Evolutionary conservation across 2,329 filamentous ascomycete species (phyloP).

Genomic region (Talaromyces sp.): DNA sequence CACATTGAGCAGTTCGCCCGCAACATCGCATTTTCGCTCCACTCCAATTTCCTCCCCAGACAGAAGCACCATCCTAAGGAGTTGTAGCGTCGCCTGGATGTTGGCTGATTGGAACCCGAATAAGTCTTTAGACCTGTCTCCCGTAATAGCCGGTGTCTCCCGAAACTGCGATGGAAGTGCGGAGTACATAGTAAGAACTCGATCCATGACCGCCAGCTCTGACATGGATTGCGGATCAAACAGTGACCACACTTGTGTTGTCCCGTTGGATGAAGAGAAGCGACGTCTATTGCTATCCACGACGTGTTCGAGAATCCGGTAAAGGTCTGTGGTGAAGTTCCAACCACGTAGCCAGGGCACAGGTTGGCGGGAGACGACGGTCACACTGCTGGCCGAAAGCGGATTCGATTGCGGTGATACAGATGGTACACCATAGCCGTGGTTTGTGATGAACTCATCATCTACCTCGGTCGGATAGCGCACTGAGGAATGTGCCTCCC

Average conservation of each 20-base stretch:
- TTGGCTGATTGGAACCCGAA: slow-evolving; percentile 49
- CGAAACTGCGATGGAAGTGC: slow-evolving; percentile 23
- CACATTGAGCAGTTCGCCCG: slow-evolving; percentile 40
- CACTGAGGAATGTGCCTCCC: slow-evolving; percentile 45
- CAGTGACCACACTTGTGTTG: too few species aligned
- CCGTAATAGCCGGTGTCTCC: slow-evolving; percentile 24
- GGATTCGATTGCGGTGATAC: slow-evolving; percentile 20
- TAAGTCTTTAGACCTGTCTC: slow-evolving; percentile 34
- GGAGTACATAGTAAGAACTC: slow-evolving; percentile 23
- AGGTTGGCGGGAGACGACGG: too few species aligned
- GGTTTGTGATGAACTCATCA: slow-evolving; percentile 44
- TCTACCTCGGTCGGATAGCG: slow-evolving; percentile 46
- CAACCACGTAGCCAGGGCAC: slow-evolving; percentile 54
- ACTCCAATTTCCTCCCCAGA: slow-evolving; percentile 32
- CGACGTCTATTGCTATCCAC: slow-evolving; percentile 19
- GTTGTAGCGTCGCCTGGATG: slow-evolving; percentile 46
- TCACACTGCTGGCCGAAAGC: too few species aligned
- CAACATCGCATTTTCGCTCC: slow-evolving; percentile 44
- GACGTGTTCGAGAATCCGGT: slow-evolving; percentile 52
- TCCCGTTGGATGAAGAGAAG: too few species aligned
- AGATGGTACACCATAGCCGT: slow-evolving; percentile 24
- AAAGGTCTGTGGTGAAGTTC: slow-evolving; percentile 56
- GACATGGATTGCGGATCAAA: slow-evolving; percentile 18
- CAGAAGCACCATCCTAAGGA: slow-evolving; percentile 46
- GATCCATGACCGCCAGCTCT: slow-evolving; percentile 23